Evolutionary conservation across 805 yeast species (phyloP).

Genomic region (Cyberlindnera lachancei): DNA sequence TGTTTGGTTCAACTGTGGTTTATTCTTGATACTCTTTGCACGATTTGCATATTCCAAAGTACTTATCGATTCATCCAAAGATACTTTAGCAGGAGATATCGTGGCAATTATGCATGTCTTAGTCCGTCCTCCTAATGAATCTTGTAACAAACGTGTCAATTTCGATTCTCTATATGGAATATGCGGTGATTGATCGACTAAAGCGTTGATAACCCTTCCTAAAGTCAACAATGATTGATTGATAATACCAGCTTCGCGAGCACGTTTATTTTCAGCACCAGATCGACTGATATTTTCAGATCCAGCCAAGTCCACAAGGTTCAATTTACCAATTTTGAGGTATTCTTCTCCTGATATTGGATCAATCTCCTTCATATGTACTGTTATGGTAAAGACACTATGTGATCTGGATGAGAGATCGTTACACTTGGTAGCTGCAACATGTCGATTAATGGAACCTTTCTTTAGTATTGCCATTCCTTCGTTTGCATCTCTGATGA

Average conservation of each 20-base stretch:
- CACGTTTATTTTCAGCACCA: constrained; percentile 78
- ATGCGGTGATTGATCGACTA: constrained; percentile 57
- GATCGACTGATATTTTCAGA: constrained; percentile 79
- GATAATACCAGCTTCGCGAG: constrained; percentile 87
- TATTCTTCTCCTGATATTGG: constrained; percentile 42
- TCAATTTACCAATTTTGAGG: constrained; percentile 56
- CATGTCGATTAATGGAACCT: constrained; percentile 59
- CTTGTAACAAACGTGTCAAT: constrained; percentile 70
- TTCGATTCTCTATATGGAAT: constrained; percentile 84
- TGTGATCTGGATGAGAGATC: constrained; percentile 76
- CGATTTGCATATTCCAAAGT: constrained; percentile 79
- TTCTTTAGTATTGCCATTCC: constrained; percentile 43
- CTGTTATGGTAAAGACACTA: constrained; percentile 66
- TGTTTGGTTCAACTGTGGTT: constrained; percentile 53
- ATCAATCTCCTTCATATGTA: constrained; percentile 43
- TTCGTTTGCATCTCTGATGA: constrained; percentile 40
- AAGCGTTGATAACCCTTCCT: constrained; percentile 77
- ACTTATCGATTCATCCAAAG: constrained; percentile 68
- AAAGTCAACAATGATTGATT: constrained; percentile 78
- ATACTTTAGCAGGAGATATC: constrained; percentile 67
- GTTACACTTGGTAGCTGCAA: constrained; percentile 73
- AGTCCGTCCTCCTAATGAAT: constrained; percentile 78
- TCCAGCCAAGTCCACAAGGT: constrained; percentile 91
- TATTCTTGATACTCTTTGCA: constrained; percentile 68
- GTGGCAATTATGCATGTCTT: constrained; percentile 81